Conservation (phyloP, 306 rosid genomes). For the Begonia loranthoides region DNA sequence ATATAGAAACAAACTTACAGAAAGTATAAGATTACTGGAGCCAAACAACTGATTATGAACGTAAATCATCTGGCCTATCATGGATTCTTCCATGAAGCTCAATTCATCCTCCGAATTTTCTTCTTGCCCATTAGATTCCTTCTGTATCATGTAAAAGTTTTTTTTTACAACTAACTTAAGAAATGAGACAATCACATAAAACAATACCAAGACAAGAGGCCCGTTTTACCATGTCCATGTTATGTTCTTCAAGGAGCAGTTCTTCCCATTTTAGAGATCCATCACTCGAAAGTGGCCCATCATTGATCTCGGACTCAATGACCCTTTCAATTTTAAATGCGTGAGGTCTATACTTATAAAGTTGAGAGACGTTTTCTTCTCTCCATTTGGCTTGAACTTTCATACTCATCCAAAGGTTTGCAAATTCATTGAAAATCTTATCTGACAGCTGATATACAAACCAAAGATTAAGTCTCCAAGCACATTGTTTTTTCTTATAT, state of each 20-base stretch:
- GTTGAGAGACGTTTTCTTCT: slow-evolving; percentile 44
- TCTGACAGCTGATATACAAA: slow-evolving; percentile 41
- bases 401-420: slow-evolving; percentile 51
- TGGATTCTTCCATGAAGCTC: slow-evolving; percentile 52
- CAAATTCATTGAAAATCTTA: slow-evolving; percentile 44
- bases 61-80: slow-evolving; percentile 32
- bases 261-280: slow-evolving; percentile 59
- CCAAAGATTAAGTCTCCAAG: too few relatives aligned
- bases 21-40: slow-evolving; percentile 38
- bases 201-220: not conserved
- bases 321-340: slow-evolving; percentile 52
- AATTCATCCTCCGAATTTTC: slow-evolving; percentile 51
- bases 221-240: slow-evolving; percentile 9
- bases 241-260: slow-evolving; percentile 13
- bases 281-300: slow-evolving; percentile 24
- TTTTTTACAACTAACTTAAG: not conserved
- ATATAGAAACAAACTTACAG: slow-evolving; percentile 33
- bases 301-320: slow-evolving; percentile 44
- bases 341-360: slow-evolving; percentile 66
- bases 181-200: not conserved
- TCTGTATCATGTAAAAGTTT: slow-evolving; percentile 20
- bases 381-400: slow-evolving; percentile 37
- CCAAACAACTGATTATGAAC: slow-evolving; percentile 70
- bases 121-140: slow-evolving; percentile 32
- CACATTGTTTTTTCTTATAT: too few relatives aligned